Conservation (phyloP, 352 stramenopile genomes). For the Phytophthora sojae region DNA sequence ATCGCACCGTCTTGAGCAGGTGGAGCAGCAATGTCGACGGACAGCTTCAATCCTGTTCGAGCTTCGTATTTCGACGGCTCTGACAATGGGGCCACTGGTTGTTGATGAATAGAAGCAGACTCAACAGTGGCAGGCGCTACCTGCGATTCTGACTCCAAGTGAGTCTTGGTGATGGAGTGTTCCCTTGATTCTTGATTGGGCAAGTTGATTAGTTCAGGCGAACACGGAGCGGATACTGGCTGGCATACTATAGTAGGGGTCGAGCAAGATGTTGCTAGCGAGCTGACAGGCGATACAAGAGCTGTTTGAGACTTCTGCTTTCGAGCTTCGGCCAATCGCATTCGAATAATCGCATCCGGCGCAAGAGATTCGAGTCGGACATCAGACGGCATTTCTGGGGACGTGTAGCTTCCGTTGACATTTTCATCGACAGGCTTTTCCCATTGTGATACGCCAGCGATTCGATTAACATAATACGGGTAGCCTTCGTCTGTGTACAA, state of each 20-base stretch:
- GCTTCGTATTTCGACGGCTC: conserved; percentile 59
- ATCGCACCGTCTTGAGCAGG: conserved; percentile 54
- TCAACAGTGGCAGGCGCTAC: not conserved
- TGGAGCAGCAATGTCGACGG: conserved; percentile 56
- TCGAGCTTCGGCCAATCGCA: conserved; percentile 52
- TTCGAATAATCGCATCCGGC: conserved; percentile 54
- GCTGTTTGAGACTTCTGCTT: conserved; percentile 39
- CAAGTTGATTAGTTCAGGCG: not conserved
- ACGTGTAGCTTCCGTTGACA: not conserved
- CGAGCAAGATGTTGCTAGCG: conserved; percentile 18
- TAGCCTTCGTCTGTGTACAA: conserved; percentile 81
- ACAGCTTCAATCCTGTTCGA: conserved; percentile 60
- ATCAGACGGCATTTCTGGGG: conserved; percentile 14
- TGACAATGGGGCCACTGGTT: not conserved
- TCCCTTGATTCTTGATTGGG: conserved; percentile 4
- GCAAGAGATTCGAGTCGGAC: conserved; percentile 21
- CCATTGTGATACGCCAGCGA: conserved; percentile 79
- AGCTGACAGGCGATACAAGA: conserved; percentile 16
- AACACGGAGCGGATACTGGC: not conserved
- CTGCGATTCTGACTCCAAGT: not conserved
- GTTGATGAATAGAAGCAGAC: not conserved
- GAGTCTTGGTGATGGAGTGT: not conserved
- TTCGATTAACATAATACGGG: conserved; percentile 79
- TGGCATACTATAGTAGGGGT: conserved; percentile 15
- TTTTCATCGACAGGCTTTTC: conserved; percentile 54